Evolutionary conservation across 2,329 filamentous ascomycete species (phyloP).

Genomic region (Exophiala aquamarina): DNA sequence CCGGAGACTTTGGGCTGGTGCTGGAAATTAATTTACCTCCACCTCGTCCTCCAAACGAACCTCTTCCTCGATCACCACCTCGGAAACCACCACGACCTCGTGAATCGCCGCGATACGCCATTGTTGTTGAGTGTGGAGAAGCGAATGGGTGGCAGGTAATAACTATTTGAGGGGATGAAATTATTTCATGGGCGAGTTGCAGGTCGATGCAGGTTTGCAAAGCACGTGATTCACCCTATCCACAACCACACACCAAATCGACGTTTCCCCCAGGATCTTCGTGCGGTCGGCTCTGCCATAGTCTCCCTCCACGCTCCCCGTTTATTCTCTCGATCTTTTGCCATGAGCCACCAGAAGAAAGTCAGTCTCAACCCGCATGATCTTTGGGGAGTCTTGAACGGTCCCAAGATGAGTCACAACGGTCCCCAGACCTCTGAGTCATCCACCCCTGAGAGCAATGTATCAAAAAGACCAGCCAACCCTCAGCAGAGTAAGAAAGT

Average conservation of each 20-base stretch:
- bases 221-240: conserved; percentile 13
- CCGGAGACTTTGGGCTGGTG: conserved; percentile 29
- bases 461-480: conserved; percentile 31
- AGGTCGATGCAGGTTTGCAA: conserved; percentile 7
- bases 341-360: conserved; percentile 28
- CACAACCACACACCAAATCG: neutral
- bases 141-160: conserved; percentile 9
- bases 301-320: conserved; percentile 13
- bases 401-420: conserved; percentile 23
- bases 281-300: neutral
- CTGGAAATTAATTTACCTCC: conserved; percentile 41
- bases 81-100: conserved; percentile 51
- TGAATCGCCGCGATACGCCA: conserved; percentile 65
- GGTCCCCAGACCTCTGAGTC: conserved; percentile 22
- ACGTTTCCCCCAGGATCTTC: too few species aligned
- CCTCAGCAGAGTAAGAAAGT: conserved; percentile 32
- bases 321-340: conserved; percentile 11
- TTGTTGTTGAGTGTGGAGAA: conserved; percentile 36
- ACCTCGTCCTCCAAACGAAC: conserved; percentile 40
- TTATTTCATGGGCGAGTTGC: conserved; percentile 11
- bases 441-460: conserved; percentile 25
- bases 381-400: conserved; percentile 28
- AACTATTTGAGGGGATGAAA: conserved; percentile 17
- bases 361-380: conserved; percentile 27
- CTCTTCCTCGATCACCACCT: conserved; percentile 55